Base-by-base conservation (phyloP, 768 basidiomycete genomes). In the Lyophyllum semitale region DNA sequence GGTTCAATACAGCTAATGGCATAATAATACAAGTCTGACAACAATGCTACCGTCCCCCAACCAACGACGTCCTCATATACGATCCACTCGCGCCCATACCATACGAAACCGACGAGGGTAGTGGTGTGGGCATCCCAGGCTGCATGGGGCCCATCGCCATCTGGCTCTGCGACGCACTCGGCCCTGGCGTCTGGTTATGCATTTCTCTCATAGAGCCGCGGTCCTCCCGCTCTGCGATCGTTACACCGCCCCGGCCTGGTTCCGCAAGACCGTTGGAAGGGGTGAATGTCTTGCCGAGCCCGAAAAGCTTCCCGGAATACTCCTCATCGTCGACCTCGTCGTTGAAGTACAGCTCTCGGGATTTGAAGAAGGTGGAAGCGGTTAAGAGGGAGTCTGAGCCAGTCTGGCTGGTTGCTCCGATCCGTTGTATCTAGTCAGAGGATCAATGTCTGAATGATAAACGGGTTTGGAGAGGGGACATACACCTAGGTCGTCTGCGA, bases 371-470 rank as follows among this genome's bases (percentile, higher is more conserved):
- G 0, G 93, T 93, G 2, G 89, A 85, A 2, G 94, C 85, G 7
- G 95, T 98, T 43, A 99, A 82, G 38, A 98, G 86, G 13, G 91
- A 93, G 68, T 98, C 97, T n/a, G 93, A 95, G 13, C 97, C 96
- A 9, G 96, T 95, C 75, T 97, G 96, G 71, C 97, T 95, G 52
- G 93, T 91, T 20, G 86, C 82, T 5, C 93, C 94, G 70, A 94
- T 91, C 41, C 95, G 85, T 72, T 87, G 78, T 26, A 97, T 89
- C 95, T 96, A 64, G 2, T 54, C 46, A 44, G 23, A 23, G 8
- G 45, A 5, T n/a, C 5, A 46, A 13, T 30, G 6, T 37, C 1
- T 27, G 37, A 43, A 45, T 38, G 57, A 61, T 22, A 51, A 58
- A 30, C 48, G 42, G 20, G 32, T 51, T 15, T 45, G 23, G 22